Evolutionary conservation across 768 basidiomycete genomes (phyloP).

Genomic region (Rubroboletus satanas): DNA sequence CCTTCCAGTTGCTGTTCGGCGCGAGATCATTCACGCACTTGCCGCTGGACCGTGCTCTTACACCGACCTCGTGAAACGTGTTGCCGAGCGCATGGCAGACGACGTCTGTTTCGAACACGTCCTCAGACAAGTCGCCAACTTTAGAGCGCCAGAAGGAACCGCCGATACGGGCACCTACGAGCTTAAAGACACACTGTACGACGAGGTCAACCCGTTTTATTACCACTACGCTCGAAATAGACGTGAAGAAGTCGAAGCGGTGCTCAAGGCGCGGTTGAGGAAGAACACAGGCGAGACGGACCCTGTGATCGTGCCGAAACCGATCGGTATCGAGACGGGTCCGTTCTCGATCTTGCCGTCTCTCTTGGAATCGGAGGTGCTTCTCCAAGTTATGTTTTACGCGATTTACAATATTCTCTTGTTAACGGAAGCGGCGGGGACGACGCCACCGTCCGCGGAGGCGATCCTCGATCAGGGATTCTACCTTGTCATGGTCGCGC

Average conservation of each 20-base stretch:
- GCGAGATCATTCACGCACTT: slow-evolving; percentile 89
- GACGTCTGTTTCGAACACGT: slow-evolving; percentile 78
- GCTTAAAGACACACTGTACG: slow-evolving; percentile 75
- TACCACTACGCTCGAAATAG: slow-evolving; percentile 94
- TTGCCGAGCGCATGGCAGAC: slow-evolving; percentile 86
- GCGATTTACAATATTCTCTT: slow-evolving; percentile 71
- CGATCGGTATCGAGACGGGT: slow-evolving; percentile 57
- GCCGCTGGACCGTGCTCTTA: slow-evolving; percentile 85
- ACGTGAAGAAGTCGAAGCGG: slow-evolving; percentile 83
- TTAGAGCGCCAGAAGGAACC: slow-evolving; percentile 74
- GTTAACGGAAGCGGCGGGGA: slow-evolving; percentile 54
- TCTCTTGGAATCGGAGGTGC: slow-evolving; percentile 63
- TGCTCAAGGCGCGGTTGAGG: slow-evolving; percentile 62
- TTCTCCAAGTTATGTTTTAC: slow-evolving; percentile 82
- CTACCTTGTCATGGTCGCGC: slow-evolving; percentile 80
- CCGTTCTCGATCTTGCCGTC: slow-evolving; percentile 66
- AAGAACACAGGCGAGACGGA: slow-evolving; percentile 60
- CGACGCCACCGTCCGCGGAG: slow-evolving; percentile 74
- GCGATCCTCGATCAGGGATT: slow-evolving; percentile 87
- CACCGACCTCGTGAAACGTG: slow-evolving; percentile 86
- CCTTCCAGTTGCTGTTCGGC: slow-evolving; percentile 58
- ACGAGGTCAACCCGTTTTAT: slow-evolving; percentile 93
- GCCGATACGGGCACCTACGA: slow-evolving; percentile 86
- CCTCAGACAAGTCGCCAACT: slow-evolving; percentile 73
- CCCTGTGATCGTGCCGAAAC: slow-evolving; percentile 72